Percentiles rank a stretch among this genome's conserved stretches.
Evolutionary conservation across 176 grass and related monocot species (phyloP).

Genomic region (Musa itinerans): DNA sequence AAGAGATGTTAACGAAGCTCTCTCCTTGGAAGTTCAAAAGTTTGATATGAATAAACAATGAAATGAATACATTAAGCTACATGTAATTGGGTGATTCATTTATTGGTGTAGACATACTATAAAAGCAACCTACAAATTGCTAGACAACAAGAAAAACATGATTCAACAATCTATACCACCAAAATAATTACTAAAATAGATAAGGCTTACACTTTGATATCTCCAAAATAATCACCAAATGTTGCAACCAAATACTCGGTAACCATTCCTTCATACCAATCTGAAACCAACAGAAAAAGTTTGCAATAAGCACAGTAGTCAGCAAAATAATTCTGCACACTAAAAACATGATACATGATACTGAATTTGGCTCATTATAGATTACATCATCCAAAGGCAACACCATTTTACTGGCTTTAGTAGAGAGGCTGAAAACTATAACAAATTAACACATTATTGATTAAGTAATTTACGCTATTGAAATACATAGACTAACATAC

Average conservation of each 20-base stretch:
- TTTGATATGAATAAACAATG: not conserved
- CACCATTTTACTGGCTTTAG: too few relatives aligned
- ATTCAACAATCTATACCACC: not conserved
- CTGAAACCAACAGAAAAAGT: constrained; percentile 29
- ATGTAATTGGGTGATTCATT: too few relatives aligned
- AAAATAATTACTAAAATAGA: constrained; percentile 3
- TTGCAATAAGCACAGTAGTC: constrained; percentile 14
- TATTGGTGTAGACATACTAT: too few relatives aligned
- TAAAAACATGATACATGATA: too few relatives aligned
- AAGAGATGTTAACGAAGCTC: not conserved
- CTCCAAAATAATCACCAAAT: constrained; percentile 89
- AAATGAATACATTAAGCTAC: too few relatives aligned
- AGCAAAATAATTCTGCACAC: not conserved
- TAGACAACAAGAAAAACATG: not conserved
- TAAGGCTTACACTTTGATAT: constrained; percentile 83
- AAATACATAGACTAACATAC: not conserved
- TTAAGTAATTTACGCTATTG: too few relatives aligned
- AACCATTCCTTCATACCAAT: constrained; percentile 75
- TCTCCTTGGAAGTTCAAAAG: not conserved
- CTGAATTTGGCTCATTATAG: too few relatives aligned
- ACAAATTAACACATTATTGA: too few relatives aligned
- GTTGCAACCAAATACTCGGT: constrained; percentile 91
- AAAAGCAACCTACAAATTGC: too few relatives aligned
- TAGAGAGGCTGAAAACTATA: too few relatives aligned
- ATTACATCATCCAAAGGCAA: too few relatives aligned